Evolutionary conservation across 495 filamentous ascomycete species (phyloP), one percentile per base, ranked within the genome.

Genomic region (Melanomma pulvis-pyrius): DNA sequence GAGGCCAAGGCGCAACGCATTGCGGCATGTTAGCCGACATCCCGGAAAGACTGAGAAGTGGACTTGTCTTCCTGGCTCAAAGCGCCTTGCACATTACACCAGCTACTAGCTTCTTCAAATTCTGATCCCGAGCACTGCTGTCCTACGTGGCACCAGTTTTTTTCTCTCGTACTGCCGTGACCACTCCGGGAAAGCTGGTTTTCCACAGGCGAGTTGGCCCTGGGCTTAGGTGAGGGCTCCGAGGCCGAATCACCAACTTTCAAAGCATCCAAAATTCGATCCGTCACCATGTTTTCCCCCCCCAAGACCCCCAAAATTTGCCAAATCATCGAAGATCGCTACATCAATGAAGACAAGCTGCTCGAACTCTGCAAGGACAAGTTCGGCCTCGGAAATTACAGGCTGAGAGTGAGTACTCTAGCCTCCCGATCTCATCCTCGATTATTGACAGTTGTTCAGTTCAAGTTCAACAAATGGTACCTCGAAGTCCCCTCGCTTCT

Each of bases 271-370:
- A 32, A 11, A 44, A 48, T 5, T 4, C 17, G 25, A 22, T 19
- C 46, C 28, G 15, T 36, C 46, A n/a, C 25, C 22, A 52, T 61
- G 47, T 11, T 19, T n/a, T 52, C 28, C 21, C 36, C 36, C 5
- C 29, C 56, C 1, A 59, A 9, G 41, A 17, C 4, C 12, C 2
- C 46, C 17, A 61, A 61, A n/a, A 47, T 46, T 15, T 19, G 17
- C 2, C 59, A 63, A 46, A 63, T 63, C 28, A 63, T 63, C 59
- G 59, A 63, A 29, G 49, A 63, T 55, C 48, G 48, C 1, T 63
- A 63, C 34, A 53, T 53, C 30, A 49, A 63, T 19, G 59, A 63
- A 28, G 48, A 44, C 13, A 63, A 63, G 32, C 50, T 63, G 50
- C 21, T 50, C 47, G 36, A 36, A 9, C 8, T 61, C 8, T 61